Evolutionary conservation across 768 basidiomycete species (phyloP).

Genomic region (Mycena galopus): DNA sequence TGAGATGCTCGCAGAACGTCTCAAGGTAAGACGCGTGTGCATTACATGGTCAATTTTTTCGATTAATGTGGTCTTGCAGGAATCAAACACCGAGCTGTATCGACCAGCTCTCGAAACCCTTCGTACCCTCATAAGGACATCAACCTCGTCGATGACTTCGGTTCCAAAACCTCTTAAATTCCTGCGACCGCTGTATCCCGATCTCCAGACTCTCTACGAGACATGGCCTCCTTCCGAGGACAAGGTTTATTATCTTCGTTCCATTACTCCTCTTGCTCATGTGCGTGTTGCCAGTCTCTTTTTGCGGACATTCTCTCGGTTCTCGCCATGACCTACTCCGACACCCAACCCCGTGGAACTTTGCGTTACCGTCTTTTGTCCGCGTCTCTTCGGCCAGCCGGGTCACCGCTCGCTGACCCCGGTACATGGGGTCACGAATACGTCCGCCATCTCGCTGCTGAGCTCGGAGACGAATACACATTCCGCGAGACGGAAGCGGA

Average conservation of each 20-base stretch:
- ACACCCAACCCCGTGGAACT: conserved; percentile 96
- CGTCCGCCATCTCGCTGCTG: conserved; percentile 95
- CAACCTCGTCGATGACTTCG: conserved; percentile 98
- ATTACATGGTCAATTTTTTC: conserved; percentile 16
- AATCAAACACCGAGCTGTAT: conserved; percentile 88
- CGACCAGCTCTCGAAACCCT: conserved; percentile 93
- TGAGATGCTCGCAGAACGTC: conserved; percentile 95
- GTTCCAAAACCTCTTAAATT: conserved; percentile 99
- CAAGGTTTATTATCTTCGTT: conserved; percentile 63
- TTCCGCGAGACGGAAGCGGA: conserved; percentile 69
- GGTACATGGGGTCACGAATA: conserved; percentile 99
- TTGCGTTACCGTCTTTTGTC: conserved; percentile 92
- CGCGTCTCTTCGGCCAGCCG: conserved; percentile 72
- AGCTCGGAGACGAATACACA: conserved; percentile 93
- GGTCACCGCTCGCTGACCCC: conserved; percentile 83
- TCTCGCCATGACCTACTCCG: conserved; percentile 99
- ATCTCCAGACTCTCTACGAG: conserved; percentile 86
- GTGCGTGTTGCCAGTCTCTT: conserved; percentile 75
- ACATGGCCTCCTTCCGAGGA: conserved; percentile 83
- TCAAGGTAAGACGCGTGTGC: conserved; percentile 70
- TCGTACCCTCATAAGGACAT: conserved; percentile 85
- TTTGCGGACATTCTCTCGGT: conserved; percentile 98
- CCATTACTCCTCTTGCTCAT: conserved; percentile 1
- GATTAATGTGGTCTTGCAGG: conserved; percentile 62
- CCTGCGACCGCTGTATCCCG: conserved; percentile 93